Base-by-base conservation (phyloP, 148 eudicot genomes). In the Rhododendron ferrugineum region DNA sequence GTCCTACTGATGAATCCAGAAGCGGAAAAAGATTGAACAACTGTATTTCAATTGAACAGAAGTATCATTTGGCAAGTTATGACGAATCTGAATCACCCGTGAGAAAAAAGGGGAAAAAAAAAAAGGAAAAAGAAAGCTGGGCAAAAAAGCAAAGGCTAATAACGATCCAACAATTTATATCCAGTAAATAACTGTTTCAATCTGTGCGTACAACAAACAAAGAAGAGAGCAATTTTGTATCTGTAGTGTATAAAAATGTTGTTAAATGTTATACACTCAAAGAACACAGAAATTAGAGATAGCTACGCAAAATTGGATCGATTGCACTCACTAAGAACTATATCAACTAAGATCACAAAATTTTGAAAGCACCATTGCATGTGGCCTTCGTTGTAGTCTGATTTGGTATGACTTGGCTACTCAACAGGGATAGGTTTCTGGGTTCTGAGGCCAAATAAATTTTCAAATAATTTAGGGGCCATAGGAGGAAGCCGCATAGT, bases 381-480 rank as follows among this genome's bases (percentile, higher is more conserved):
- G 62, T 18, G 64, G 64, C 11, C 64, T 58, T 58, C n/a, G 64
- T 66, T 1, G 32, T 66, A 11, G 32, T 44, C 80, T 23, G 26
- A 23, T 22, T 40, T 5, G 11, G 4, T 42, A 32, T 11, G 80
- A 23, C 80, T 32, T 23, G 10, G 36, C 88, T 89, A 90, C 50
- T 86, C 87, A 34, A 85, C 90, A 14, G 91, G 78, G 42, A 84
- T 66, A 79, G 92, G 64, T 82, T 91, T 91, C 76, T 82, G 90
- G 70, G 86, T 87, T 88, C 82, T 90, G 74, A 94, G 91, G 56
- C 94, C 93, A 62, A 96, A 96, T 83, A 96, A 84, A 90, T 93
- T 91, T 76, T 90, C 93, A 62, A 95, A 96, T 83, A 96, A 88
- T 73, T 87, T 93, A 0, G 95, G 88, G 58, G 97, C 99, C 91